These are phyloP conservation scores for Fremontodendron californicum DNA, from an alignment of 345 rosid species.

Conservation along the genomic window DNA sequence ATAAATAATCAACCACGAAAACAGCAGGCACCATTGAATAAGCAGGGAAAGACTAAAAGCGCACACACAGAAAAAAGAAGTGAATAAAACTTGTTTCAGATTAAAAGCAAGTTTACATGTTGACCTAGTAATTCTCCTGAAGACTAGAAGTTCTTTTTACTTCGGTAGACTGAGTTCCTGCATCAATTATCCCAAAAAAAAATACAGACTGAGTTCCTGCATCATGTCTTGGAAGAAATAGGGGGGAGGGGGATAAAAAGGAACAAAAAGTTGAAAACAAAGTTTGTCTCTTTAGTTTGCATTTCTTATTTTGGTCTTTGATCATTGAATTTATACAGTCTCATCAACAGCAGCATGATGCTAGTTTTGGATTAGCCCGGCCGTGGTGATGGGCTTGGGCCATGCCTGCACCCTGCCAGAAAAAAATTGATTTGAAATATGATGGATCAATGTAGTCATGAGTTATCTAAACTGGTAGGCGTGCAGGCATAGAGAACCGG, in stretches of 20 bases:
- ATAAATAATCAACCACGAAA: not conserved
- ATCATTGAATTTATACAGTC: slow-evolving; percentile 28
- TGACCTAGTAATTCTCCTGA: not conserved
- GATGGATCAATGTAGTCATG: slow-evolving; percentile 6
- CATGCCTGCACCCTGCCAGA: slow-evolving; percentile 74
- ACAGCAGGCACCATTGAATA: not conserved
- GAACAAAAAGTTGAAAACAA: not conserved
- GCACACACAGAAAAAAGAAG: too few relatives aligned
- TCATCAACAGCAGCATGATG: slow-evolving; percentile 67
- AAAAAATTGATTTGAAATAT: slow-evolving; percentile 21
- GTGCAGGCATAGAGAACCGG: slow-evolving; percentile 60
- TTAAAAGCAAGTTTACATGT: not conserved
- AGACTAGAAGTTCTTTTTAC: not conserved
- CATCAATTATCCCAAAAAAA: too few relatives aligned
- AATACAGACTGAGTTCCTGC: too few relatives aligned
- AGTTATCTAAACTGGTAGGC: slow-evolving; percentile 34
- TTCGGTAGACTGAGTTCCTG: not conserved
- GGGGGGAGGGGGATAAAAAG: not conserved
- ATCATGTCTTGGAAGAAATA: too few relatives aligned
- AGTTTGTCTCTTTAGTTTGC: not conserved
- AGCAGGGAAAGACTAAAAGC: not conserved
- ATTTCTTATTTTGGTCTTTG: not conserved
- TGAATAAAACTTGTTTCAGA: not conserved
- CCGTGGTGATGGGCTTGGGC: slow-evolving; percentile 94
- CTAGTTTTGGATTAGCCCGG: slow-evolving; percentile 85